Conservation (phyloP, 345 rosid genomes). For the Gynandropsis gynandra region DNA sequence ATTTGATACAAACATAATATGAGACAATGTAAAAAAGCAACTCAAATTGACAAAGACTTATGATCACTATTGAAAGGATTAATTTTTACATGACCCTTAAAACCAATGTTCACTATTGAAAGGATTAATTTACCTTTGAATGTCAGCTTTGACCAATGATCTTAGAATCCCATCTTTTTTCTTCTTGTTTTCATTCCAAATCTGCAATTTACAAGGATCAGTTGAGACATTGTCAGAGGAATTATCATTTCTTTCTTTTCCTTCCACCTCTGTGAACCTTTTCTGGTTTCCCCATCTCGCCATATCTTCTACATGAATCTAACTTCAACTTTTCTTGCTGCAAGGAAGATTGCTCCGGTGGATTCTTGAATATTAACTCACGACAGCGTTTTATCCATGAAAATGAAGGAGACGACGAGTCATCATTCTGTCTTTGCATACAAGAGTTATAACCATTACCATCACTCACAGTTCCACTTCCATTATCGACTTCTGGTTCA, state of each 20-base stretch:
- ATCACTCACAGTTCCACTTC: slow-evolving; percentile 25
- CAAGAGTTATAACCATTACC: slow-evolving; percentile 38
- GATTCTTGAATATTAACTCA: slow-evolving; percentile 54
- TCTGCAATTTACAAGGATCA: slow-evolving; percentile 22
- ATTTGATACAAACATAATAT: no score
- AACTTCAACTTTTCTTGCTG: slow-evolving; percentile 22
- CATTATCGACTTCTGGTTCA: slow-evolving; percentile 30
- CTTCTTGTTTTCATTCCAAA: slow-evolving; percentile 43
- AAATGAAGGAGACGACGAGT: slow-evolving; percentile 43
- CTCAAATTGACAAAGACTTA: no score
- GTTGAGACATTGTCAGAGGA: slow-evolving; percentile 25
- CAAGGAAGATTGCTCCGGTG: slow-evolving; percentile 37
- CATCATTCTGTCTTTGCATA: slow-evolving; percentile 23
- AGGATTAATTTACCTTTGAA: slow-evolving; percentile 30
- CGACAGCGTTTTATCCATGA: slow-evolving; percentile 75
- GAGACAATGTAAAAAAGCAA: no score
- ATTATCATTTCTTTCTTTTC: slow-evolving; percentile 47
- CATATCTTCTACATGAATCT: slow-evolving; percentile 31
- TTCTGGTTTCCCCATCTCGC: slow-evolving; percentile 19
- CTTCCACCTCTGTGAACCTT: slow-evolving; percentile 37
- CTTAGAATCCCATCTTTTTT: slow-evolving; percentile 33
- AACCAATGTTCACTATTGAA: slow-evolving; percentile 1
- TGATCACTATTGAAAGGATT: no score
- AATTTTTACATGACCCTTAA: neutral
- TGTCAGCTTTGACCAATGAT: slow-evolving; percentile 31